phyloP scores from a whole-genome alignment of 1,284 basidiomycete species.

The Rhodotorula glutinis region DNA sequence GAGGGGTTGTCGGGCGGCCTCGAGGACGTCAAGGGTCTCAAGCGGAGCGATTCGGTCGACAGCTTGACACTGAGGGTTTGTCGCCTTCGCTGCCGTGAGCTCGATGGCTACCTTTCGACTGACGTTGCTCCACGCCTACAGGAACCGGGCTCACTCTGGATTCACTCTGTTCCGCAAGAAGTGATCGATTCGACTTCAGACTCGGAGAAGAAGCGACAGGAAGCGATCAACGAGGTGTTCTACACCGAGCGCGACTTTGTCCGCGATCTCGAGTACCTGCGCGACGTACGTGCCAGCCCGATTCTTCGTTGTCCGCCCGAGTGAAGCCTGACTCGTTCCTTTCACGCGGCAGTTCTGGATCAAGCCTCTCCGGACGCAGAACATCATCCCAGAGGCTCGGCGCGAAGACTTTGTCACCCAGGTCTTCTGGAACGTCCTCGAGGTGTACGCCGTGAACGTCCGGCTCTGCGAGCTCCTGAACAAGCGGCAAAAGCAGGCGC shows the following conservation, averaged over 20 bases:
- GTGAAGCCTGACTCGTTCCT: no score
- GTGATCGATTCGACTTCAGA: constrained; percentile 89
- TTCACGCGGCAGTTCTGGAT: constrained; percentile 69
- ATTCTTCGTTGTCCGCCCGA: not conserved
- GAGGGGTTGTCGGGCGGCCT: constrained; percentile 52
- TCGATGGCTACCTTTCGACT: no score
- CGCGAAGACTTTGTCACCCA: constrained; percentile 85
- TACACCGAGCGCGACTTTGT: constrained; percentile 99
- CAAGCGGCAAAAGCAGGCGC: constrained; percentile 90
- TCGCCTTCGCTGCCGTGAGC: constrained; percentile 15
- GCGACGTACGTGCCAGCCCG: constrained; percentile 70
- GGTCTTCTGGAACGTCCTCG: constrained; percentile 97
- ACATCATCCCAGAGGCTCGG: constrained; percentile 72
- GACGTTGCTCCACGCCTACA: constrained; percentile 49
- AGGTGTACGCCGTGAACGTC: constrained; percentile 88
- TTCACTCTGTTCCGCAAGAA: constrained; percentile 92
- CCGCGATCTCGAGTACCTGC: constrained; percentile 93
- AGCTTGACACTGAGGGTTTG: constrained; percentile 70
- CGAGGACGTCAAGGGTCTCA: constrained; percentile 57
- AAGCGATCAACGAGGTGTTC: constrained; percentile 98
- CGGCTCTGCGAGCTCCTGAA: constrained; percentile 87
- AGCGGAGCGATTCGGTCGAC: constrained; percentile 68
- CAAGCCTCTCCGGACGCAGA: constrained; percentile 68
- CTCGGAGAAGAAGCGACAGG: constrained; percentile 91
- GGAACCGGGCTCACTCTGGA: constrained; percentile 93